phyloP scores from a whole-genome alignment of 257 asterid species.

The Leonotis leonurus region DNA sequence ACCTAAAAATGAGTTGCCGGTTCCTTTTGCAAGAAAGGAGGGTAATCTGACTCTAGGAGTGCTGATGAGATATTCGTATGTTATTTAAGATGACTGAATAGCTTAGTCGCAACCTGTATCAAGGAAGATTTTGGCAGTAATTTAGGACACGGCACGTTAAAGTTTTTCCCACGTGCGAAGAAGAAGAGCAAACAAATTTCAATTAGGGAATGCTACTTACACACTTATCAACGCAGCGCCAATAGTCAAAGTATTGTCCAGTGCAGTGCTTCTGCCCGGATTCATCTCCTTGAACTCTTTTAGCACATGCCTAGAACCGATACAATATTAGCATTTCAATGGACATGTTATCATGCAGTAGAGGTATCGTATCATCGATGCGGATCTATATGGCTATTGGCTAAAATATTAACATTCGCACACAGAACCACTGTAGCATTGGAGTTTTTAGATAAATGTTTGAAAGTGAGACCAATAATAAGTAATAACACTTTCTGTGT shows the following conservation, averaged over 20 bases:
- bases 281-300: conserved; percentile 69
- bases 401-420: too few relatives aligned
- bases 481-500: not conserved
- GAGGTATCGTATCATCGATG: too few relatives aligned
- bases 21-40: not conserved
- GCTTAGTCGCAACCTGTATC: conserved; percentile 34
- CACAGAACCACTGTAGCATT: too few relatives aligned
- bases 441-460: not conserved
- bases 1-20: conserved; percentile 5
- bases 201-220: conserved; percentile 30
- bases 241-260: conserved; percentile 81
- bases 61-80: conserved; percentile 5
- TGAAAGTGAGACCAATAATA: not conserved
- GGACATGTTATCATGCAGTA: not conserved
- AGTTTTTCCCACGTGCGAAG: too few relatives aligned
- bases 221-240: conserved; percentile 72
- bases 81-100: conserved; percentile 50
- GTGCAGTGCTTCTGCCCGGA: conserved; percentile 78
- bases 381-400: too few relatives aligned
- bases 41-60: conserved; percentile 8
- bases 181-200: not conserved
- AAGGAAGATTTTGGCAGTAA: not conserved
- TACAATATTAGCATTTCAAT: not conserved
- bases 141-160: too few relatives aligned
- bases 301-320: conserved; percentile 44